Conservation (phyloP, 129 eudicot genomes). For the Arctium minus region DNA sequence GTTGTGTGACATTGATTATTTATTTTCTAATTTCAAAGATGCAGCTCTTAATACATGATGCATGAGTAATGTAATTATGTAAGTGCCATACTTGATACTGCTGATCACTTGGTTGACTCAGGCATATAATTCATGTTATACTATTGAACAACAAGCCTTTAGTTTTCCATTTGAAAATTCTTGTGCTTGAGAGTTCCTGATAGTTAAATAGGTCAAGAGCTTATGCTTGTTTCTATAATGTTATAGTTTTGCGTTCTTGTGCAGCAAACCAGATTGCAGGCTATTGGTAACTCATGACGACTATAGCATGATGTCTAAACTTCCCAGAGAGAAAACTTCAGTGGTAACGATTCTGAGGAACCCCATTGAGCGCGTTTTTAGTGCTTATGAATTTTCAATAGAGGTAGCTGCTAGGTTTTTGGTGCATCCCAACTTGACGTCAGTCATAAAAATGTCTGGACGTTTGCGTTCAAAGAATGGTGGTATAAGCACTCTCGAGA, state of each 20-base stretch:
- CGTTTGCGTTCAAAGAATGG: slow-evolving; percentile 56
- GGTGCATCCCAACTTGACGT: slow-evolving; percentile 83
- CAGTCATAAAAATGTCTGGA: slow-evolving; percentile 52
- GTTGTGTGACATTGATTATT: background rate
- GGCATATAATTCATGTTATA: background rate
- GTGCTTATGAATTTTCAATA: slow-evolving; percentile 85
- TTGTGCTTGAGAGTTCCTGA: background rate
- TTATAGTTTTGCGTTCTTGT: slow-evolving; percentile 14
- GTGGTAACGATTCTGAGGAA: slow-evolving; percentile 84
- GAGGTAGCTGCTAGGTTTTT: slow-evolving; percentile 96
- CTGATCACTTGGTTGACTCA: background rate
- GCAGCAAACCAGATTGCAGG: slow-evolving; percentile 73
- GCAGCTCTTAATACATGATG: background rate
- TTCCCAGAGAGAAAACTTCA: slow-evolving; percentile 74
- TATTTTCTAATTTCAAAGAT: background rate
- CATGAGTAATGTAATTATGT: too few species aligned
- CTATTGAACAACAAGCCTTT: background rate
- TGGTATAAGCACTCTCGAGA: slow-evolving; percentile 78
- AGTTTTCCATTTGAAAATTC: background rate
- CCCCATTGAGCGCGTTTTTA: slow-evolving; percentile 92
- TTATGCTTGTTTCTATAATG: background rate
- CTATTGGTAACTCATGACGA: slow-evolving; percentile 89
- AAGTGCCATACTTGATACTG: background rate
- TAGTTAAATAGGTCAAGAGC: background rate
- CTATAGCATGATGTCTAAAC: slow-evolving; percentile 87